Evolutionary conservation across 2,329 filamentous ascomycete species (phyloP).

Genomic region (Orbilia ellipsospora): DNA sequence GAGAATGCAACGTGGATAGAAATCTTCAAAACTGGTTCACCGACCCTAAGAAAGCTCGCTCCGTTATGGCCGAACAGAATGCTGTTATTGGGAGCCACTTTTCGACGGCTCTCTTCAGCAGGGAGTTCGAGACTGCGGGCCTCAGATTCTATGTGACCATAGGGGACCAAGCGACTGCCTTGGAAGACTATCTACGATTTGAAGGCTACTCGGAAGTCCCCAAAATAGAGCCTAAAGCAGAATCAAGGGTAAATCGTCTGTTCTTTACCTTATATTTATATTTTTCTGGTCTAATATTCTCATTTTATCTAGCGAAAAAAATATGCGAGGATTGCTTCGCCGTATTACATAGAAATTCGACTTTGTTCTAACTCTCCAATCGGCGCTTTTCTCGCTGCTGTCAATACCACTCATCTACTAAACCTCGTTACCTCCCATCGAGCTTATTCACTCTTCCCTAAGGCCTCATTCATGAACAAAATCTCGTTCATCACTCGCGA

Average conservation of each 20-base stretch:
- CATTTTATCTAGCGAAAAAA: slow-evolving; percentile 8
- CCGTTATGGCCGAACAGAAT: slow-evolving; percentile 44
- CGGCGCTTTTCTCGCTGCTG: slow-evolving; percentile 44
- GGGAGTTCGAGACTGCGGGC: slow-evolving; percentile 24
- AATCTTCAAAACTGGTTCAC: slow-evolving; percentile 26
- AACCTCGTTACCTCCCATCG: slow-evolving; percentile 47
- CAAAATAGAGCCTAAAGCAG: slow-evolving; percentile 11
- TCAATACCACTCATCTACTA: slow-evolving; percentile 44
- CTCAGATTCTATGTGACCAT: slow-evolving; percentile 39
- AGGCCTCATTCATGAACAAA: slow-evolving; percentile 35
- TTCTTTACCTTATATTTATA: background rate
- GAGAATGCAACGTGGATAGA: slow-evolving; percentile 44
- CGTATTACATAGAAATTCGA: slow-evolving; percentile 33
- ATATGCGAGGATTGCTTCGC: slow-evolving; percentile 2
- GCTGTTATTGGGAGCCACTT: slow-evolving; percentile 52
- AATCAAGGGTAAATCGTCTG: slow-evolving; percentile 31
- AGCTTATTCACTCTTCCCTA: slow-evolving; percentile 42
- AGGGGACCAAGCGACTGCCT: slow-evolving; percentile 14
- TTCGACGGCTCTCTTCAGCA: slow-evolving; percentile 48
- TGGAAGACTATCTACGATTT: slow-evolving; percentile 30
- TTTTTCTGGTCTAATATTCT: background rate
- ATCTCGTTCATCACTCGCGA: slow-evolving; percentile 49
- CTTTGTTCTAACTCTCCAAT: slow-evolving; percentile 43
- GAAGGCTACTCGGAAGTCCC: slow-evolving; percentile 36
- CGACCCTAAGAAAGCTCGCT: slow-evolving; percentile 21